Evolutionary conservation across 2,329 filamentous ascomycete genomes (phyloP).

Genomic region (Albophoma yamanashiensis): DNA sequence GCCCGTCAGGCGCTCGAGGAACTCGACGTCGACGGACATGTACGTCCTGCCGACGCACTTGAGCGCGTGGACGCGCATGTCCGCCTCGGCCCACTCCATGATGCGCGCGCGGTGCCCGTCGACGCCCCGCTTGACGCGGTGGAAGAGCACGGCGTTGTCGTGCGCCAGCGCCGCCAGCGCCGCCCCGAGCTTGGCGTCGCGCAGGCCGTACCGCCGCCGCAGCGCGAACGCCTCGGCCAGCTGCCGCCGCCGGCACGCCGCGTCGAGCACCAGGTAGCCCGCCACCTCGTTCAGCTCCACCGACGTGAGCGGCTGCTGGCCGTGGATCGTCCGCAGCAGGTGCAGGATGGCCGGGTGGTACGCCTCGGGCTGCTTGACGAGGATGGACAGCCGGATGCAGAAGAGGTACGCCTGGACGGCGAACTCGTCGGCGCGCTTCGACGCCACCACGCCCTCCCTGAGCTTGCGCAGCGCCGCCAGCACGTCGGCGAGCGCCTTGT

Average conservation of each 20-base stretch:
- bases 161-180: conserved; percentile 61
- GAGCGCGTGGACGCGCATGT: conserved; percentile 64
- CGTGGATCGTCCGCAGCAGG: conserved; percentile 63
- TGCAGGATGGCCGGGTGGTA: conserved; percentile 83
- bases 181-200: conserved; percentile 57
- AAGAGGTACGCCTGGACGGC: conserved; percentile 86
- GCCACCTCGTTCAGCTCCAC: conserved; percentile 71
- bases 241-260: conserved; percentile 73
- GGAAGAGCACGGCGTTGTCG: conserved; percentile 77
- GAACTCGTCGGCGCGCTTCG: conserved; percentile 67
- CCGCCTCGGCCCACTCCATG: conserved; percentile 69
- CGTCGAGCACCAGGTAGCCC: conserved; percentile 74
- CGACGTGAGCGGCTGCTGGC: conserved; percentile 53
- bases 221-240: conserved; percentile 63
- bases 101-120: conserved; percentile 73
- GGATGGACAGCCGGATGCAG: conserved; percentile 73
- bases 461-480: conserved; percentile 83
- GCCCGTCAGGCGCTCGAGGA: conserved; percentile 59
- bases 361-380: conserved; percentile 72
- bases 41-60: conserved; percentile 84
- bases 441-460: conserved; percentile 77
- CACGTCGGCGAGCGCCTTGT: conserved; percentile 60
- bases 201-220: conserved; percentile 48
- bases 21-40: conserved; percentile 55
- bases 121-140: conserved; percentile 56